Conservation (phyloP, 2,329 filamentous ascomycete genomes). For the Mollisiaceae sp. region DNA sequence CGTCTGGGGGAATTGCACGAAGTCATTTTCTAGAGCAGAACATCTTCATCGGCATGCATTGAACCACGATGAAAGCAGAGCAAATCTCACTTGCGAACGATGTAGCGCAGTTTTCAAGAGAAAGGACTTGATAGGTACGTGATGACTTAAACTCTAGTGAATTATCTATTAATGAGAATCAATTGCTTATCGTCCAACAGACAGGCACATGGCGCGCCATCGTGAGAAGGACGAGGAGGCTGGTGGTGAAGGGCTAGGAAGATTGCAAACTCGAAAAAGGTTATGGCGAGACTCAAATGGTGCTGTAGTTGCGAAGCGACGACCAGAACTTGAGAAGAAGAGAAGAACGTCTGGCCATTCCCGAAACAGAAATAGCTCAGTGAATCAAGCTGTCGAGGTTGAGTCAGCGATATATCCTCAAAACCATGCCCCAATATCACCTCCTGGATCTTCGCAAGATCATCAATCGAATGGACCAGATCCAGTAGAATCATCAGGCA, state of each 20-base stretch:
- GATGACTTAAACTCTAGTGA: not conserved
- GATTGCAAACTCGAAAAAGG: slow-evolving; percentile 59
- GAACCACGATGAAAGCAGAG: slow-evolving; percentile 53
- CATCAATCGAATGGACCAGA: slow-evolving; percentile 16
- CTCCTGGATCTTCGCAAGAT: slow-evolving; percentile 19
- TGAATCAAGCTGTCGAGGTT: not conserved
- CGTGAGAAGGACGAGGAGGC: slow-evolving; percentile 60
- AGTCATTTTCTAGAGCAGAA: slow-evolving; percentile 61
- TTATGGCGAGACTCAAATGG: slow-evolving; percentile 61
- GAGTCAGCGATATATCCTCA: slow-evolving; percentile 9
- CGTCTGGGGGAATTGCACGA: slow-evolving; percentile 52
- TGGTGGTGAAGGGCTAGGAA: slow-evolving; percentile 55
- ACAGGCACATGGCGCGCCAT: slow-evolving; percentile 62
- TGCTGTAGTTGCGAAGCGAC: slow-evolving; percentile 50
- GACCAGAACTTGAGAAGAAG: slow-evolving; percentile 30
- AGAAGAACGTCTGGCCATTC: slow-evolving; percentile 38
- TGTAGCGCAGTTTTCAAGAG: slow-evolving; percentile 46
- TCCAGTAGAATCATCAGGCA: slow-evolving; percentile 4
- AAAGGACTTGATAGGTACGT: slow-evolving; percentile 46
- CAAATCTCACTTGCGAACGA: slow-evolving; percentile 60
- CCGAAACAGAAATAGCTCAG: slow-evolving; percentile 12
- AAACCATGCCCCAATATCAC: slow-evolving; percentile 17
- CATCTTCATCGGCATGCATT: slow-evolving; percentile 62
- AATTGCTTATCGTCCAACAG: slow-evolving; percentile 55
- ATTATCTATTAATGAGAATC: not conserved